phyloP scores from a whole-genome alignment of 495 filamentous ascomycete species.

The Penicillium coffeae region DNA sequence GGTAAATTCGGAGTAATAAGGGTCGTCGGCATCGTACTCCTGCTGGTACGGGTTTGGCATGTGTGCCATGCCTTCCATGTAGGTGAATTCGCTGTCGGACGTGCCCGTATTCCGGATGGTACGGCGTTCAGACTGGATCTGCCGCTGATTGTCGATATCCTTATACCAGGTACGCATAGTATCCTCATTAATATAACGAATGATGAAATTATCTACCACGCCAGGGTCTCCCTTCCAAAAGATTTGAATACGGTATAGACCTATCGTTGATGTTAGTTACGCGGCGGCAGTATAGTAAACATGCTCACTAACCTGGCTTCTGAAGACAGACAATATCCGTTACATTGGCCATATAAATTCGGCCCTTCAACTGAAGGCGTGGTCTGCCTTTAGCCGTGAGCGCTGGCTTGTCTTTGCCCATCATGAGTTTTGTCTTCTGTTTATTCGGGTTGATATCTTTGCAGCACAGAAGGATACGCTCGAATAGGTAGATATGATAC shows the following conservation, averaged over 20 bases:
- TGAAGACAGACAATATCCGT: constrained; percentile 82
- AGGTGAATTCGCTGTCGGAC: constrained; percentile 73
- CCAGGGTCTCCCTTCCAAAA: constrained; percentile 98
- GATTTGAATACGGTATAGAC: constrained; percentile 91
- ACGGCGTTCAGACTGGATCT: constrained; percentile 42
- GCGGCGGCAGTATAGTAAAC: neutral
- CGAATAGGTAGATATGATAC: constrained; percentile 98
- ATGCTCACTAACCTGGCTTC: constrained; percentile 74
- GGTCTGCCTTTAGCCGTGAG: constrained; percentile 70
- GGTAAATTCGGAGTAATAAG: constrained; percentile 46
- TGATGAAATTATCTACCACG: constrained; percentile 93
- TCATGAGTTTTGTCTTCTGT: constrained; percentile 66
- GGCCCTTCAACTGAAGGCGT: constrained; percentile 88
- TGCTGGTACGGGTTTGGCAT: constrained; percentile 77
- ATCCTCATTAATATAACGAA: constrained; percentile 86
- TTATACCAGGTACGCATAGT: constrained; percentile 86
- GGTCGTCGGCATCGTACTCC: constrained; percentile 75
- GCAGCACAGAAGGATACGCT: constrained; percentile 93
- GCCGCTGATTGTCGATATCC: constrained; percentile 48
- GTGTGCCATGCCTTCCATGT: constrained; percentile 61
- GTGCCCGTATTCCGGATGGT: constrained; percentile 52
- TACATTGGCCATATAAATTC: constrained; percentile 99
- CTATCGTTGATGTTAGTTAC: constrained; percentile 37
- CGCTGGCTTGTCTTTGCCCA: constrained; percentile 62
- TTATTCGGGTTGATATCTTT: constrained; percentile 90